Base-by-base conservation (phyloP, 805 yeast species). In the Clavispora carvajalis region DNA sequence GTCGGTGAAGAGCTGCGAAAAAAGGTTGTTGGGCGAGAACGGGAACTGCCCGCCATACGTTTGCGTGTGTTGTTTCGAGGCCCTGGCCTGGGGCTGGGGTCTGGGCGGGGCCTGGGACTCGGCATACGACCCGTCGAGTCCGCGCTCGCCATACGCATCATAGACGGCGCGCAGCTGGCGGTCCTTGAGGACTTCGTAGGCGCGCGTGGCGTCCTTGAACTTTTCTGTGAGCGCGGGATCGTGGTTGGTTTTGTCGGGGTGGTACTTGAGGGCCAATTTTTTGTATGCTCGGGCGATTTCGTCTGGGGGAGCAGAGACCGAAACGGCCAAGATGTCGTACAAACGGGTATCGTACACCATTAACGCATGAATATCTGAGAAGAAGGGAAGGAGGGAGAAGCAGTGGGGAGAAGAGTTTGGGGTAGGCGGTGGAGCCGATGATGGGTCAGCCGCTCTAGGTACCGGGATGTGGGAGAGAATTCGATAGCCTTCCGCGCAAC, bases 231-330 rank as follows among this genome's bases (percentile, higher is more conserved):
- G 65, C 22, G 63, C 70, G 6, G 74, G 75, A 13, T 75, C 60
- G 46, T 69, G 74, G 41, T 67, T 65, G 16, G 77, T 76, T 50
- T 77, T 76, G 54, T 82, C 90, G 1, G 90, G 90, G 54, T 82
- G 90, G 53, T 70, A 76, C 51, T 66, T 66, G 36, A 76, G 53
- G 2, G 80, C 76, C 39, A 58, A 54, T 38, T 57, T 62, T 40
- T 63, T 63, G 39, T 65, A 64, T 0, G 67, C 53, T 19, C 52
- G 55, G 9, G 67, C 87, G 22, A 69, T 67, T 40, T 67, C 71
- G 26, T 66, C 73, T 6, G 46, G 33, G 3, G 68, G 48, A 9
- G 72, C 71, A 3, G 45, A 43, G 19, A 57, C 53, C 9, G 61
- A 40, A 12, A 68, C 65, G 29, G 55, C 40, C 37, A 69, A 56